Evolutionary conservation across 1,139 yeast species (phyloP).

Genomic region (Saccharomyces hybrid): DNA sequence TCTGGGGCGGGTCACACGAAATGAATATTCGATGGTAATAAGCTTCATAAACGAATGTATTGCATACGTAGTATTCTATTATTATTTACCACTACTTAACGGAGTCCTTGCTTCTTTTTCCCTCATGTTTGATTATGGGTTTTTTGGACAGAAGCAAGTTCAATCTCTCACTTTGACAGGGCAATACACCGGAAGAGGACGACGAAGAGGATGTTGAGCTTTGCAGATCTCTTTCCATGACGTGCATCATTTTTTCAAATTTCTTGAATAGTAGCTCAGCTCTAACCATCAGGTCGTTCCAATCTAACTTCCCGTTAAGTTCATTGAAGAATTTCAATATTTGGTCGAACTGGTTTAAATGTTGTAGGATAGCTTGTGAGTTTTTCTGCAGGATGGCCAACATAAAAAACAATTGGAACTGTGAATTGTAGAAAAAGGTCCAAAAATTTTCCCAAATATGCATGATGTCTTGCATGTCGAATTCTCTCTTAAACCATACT

Average conservation of each 20-base stretch:
- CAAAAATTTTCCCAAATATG: constrained; percentile 86
- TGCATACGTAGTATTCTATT: not conserved
- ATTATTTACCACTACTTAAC: constrained; percentile 11
- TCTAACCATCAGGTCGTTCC: constrained; percentile 67
- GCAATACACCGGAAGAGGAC: constrained; percentile 4
- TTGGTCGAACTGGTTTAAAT: constrained; percentile 76
- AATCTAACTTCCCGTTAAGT: constrained; percentile 63
- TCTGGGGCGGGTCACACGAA: not conserved
- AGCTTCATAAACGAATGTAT: not conserved
- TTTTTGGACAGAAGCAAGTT: constrained; percentile 53
- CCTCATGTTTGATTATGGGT: constrained; percentile 60
- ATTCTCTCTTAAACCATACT: constrained; percentile 94
- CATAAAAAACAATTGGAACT: constrained; percentile 81
- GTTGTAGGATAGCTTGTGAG: constrained; percentile 68
- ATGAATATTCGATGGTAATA: not conserved
- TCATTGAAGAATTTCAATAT: constrained; percentile 91
- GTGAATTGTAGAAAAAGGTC: constrained; percentile 81
- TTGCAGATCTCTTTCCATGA: constrained; percentile 36
- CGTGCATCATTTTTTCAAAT: constrained; percentile 69
- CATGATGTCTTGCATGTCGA: constrained; percentile 70
- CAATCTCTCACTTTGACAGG: constrained; percentile 46
- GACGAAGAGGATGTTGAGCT: not conserved
- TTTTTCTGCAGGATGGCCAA: constrained; percentile 82
- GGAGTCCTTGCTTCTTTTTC: constrained; percentile 28
- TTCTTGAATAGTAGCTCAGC: constrained; percentile 76